phyloP scores from a whole-genome alignment of 1,284 basidiomycete genomes.

The Trichosporon inkin region DNA sequence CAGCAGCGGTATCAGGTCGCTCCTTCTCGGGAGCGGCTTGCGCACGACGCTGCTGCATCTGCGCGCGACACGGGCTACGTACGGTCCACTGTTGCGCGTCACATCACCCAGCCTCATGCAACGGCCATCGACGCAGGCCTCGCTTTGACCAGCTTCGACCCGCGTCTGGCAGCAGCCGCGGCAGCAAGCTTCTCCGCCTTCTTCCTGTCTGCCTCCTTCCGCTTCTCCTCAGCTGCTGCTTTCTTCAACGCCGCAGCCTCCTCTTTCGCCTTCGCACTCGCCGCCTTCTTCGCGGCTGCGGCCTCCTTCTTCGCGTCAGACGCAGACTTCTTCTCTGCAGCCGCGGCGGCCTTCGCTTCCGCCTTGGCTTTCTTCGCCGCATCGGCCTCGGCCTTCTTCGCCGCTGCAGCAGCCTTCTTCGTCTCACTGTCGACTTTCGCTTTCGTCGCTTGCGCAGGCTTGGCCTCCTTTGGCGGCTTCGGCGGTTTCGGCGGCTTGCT shows the following conservation, averaged over 20 bases:
- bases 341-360: not conserved
- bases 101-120: too few species aligned
- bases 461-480: not conserved
- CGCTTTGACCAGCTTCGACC: too few species aligned
- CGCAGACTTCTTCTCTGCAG: not conserved
- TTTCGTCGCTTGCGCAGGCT: not conserved
- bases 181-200: not conserved
- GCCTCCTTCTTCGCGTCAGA: too few species aligned
- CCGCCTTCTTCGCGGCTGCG: not conserved
- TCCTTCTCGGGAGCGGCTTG: too few species aligned
- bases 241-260: not conserved
- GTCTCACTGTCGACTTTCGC: not conserved
- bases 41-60: too few species aligned
- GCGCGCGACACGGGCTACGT: too few species aligned
- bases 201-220: not conserved
- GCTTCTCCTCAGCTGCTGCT: not conserved
- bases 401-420: not conserved
- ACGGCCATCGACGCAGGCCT: too few species aligned
- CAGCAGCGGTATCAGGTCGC: too few species aligned
- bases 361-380: not conserved
- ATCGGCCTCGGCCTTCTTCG: not conserved
- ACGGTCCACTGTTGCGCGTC: too few species aligned
- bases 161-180: too few species aligned
- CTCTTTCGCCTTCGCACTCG: not conserved
- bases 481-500: not conserved